Conservation (phyloP, 345 rosid species). For the Excoecaria cochinchinensis region DNA sequence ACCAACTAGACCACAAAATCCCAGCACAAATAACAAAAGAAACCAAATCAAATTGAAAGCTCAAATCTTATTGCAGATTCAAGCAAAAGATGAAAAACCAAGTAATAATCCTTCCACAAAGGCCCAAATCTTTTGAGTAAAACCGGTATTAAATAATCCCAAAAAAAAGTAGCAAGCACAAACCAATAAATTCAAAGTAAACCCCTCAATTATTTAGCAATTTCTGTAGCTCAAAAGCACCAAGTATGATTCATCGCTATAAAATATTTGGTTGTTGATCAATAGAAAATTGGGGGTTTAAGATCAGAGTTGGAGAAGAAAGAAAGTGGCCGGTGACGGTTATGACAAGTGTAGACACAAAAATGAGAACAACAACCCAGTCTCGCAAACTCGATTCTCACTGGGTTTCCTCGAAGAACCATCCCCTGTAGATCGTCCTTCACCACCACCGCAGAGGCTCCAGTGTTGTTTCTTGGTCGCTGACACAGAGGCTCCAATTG, state of each 20-base stretch:
- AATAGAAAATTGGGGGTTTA: neutral
- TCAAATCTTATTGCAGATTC: constrained; percentile 1
- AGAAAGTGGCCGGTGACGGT: too few relatives aligned
- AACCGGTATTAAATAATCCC: neutral
- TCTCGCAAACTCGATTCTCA: too few relatives aligned
- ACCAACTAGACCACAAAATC: constrained; percentile 6
- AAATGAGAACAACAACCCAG: too few relatives aligned
- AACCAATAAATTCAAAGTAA: neutral
- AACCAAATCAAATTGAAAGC: constrained; percentile 11
- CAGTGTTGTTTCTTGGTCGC: too few relatives aligned
- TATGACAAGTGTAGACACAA: too few relatives aligned
- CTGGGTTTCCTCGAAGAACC: too few relatives aligned
- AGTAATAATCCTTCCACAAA: neutral
- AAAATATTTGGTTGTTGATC: neutral
- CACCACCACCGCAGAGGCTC: too few relatives aligned
- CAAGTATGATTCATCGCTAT: constrained; percentile 62
- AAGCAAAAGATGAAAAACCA: constrained; percentile 8
- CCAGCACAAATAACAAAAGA: constrained; percentile 11
- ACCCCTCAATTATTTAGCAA: neutral
- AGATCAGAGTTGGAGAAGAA: too few relatives aligned
- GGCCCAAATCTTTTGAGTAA: neutral
- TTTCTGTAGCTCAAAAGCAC: constrained; percentile 2
- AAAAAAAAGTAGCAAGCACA: neutral
- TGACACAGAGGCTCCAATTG: too few relatives aligned
- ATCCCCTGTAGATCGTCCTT: too few relatives aligned